phyloP scores from a whole-genome alignment of 805 yeast species.

The Cyberlindnera mississippiensis region DNA sequence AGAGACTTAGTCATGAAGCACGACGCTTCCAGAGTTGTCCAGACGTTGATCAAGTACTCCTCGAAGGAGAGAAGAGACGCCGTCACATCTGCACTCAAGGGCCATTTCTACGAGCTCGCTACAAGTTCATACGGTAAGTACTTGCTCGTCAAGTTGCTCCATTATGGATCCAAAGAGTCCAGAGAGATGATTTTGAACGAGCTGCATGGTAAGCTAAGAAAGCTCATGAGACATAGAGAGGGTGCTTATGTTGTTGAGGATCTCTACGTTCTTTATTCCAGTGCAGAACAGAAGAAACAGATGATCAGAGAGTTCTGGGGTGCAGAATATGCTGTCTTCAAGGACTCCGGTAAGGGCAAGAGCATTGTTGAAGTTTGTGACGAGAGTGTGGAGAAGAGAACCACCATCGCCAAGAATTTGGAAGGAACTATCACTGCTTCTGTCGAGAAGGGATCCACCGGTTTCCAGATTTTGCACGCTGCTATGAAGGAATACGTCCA shows the following conservation, averaged over 20 bases:
- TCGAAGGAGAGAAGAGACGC: constrained; percentile 72
- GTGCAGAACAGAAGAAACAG: constrained; percentile 79
- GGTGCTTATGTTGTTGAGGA: constrained; percentile 98
- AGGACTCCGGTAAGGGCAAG: constrained; percentile 63
- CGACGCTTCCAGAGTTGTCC: constrained; percentile 95
- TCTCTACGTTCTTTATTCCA: constrained; percentile 77
- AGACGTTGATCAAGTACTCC: constrained; percentile 85
- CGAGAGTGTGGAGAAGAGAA: constrained; percentile 74
- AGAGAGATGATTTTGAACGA: constrained; percentile 75
- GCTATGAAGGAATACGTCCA: constrained; percentile 88
- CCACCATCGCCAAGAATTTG: constrained; percentile 68
- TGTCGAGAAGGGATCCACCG: constrained; percentile 92
- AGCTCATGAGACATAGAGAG: constrained; percentile 93
- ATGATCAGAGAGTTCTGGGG: constrained; percentile 98
- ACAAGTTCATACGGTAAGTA: constrained; percentile 94
- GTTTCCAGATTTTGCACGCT: constrained; percentile 93
- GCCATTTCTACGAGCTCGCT: constrained; percentile 75
- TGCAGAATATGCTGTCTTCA: constrained; percentile 87
- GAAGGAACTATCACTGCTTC: constrained; percentile 83
- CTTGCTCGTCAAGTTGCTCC: constrained; percentile 79
- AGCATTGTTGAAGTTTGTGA: constrained; percentile 60
- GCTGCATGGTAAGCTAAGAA: constrained; percentile 86
- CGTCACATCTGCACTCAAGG: constrained; percentile 65
- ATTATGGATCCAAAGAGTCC: constrained; percentile 84
- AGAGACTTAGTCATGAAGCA: constrained; percentile 89